Evolutionary conservation across 345 rosid genomes (phyloP), one percentile per base, ranked within the genome.

Genomic region (Rhizophora mangle): DNA sequence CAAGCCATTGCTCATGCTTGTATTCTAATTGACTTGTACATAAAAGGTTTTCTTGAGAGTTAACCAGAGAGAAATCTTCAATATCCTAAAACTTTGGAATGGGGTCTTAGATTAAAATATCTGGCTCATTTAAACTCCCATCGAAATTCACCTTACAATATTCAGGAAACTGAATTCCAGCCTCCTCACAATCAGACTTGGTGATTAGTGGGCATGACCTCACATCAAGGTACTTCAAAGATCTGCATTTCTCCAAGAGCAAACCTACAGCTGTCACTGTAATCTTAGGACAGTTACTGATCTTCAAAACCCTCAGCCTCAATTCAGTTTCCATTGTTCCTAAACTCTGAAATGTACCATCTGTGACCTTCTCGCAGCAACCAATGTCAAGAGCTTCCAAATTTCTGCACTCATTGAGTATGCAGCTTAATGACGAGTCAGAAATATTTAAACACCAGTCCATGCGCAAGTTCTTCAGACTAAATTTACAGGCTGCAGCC

Each of bases 361-460:
- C 96, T 15, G 99, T 87, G 27, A 92, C 79, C 84, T 83, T 87
- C 81, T 84, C 93, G 37, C 97, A 95, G 89, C 96, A 95, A 13
- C 96, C 91, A 13, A 92, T 81, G 74, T 89, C 97, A 59, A 92
- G 92, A 71, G 88, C 93, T 83, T 91, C 99, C 43, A 95, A 80
- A 69, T 78, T 85, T 79, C 75, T 75, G 84, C 99, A 95, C 71
- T 83, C 84, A 27, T 72, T 46, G 68, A 95, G 81, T 71, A 92
- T 79, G 72, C 82, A 84, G 67, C 81, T 82, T 67, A 95, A 60
- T 34, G 99, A 84, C 60, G 86, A 80, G 79, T 95, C 92, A 0
- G 96, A 84, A 69, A 90, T 62, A 75, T 84, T 90, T 71, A 80
- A 78, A 79, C 99, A 95, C 97, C 99, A 92, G 69, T 91, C 96